These are phyloP conservation scores for Thalassiosira exigua DNA, from an alignment of 352 stramenopile species.

Conservation along the genomic window DNA sequence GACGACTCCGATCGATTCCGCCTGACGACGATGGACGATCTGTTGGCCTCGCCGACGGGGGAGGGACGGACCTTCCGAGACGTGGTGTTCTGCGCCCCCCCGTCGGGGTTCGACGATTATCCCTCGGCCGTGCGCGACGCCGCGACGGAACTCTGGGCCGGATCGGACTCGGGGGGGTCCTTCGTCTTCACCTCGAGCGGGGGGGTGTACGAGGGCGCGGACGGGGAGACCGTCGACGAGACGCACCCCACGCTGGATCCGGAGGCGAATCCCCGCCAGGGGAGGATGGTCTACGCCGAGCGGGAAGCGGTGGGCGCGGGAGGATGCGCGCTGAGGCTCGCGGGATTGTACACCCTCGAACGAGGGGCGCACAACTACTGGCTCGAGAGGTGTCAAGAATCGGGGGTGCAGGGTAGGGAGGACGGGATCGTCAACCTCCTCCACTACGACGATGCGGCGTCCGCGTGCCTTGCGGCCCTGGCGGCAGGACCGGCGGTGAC, in stretches of 20 bases:
- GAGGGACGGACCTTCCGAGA: slow-evolving; percentile 61
- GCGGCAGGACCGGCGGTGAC: slow-evolving; percentile 51
- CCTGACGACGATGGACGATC: slow-evolving; percentile 63
- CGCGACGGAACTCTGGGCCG: slow-evolving; percentile 58
- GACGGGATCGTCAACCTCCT: slow-evolving; percentile 84
- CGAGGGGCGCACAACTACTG: slow-evolving; percentile 84
- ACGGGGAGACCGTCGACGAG: slow-evolving; percentile 70
- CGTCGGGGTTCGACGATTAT: slow-evolving; percentile 83
- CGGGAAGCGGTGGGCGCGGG: slow-evolving; percentile 43
- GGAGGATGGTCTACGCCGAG: slow-evolving; percentile 70
- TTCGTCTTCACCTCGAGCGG: slow-evolving; percentile 84
- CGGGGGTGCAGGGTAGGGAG: slow-evolving; percentile 52
- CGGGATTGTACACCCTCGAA: slow-evolving; percentile 79
- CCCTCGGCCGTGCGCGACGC: slow-evolving; percentile 56
- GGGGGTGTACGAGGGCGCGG: slow-evolving; percentile 59
- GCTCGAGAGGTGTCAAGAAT: slow-evolving; percentile 62
- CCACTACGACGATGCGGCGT: slow-evolving; percentile 84
- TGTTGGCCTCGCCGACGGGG: slow-evolving; percentile 2
- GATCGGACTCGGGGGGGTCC: slow-evolving; percentile 40
- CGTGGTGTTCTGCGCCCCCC: slow-evolving; percentile 84
- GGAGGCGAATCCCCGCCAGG: slow-evolving; percentile 56
- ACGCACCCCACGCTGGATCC: slow-evolving; percentile 49
- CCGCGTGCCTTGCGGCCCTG: slow-evolving; percentile 65
- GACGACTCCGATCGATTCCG: slow-evolving; percentile 49
- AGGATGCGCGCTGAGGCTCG: slow-evolving; percentile 69